Percentiles rank a stretch among this genome's conserved stretches.
Conservation (phyloP, 345 rosid genomes). For the Capsella bursapastoris region DNA sequence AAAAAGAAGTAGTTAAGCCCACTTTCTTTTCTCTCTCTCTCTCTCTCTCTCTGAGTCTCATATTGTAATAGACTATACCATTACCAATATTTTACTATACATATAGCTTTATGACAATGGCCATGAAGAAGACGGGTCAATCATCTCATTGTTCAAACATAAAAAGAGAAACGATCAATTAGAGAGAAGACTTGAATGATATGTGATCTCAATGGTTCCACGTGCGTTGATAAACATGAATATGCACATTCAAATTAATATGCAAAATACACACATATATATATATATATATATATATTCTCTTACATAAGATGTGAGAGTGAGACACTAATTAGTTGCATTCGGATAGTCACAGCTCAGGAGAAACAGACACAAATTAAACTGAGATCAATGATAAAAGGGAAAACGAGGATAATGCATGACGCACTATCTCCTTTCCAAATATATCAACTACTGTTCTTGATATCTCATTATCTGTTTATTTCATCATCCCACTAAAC, state of each 20-base stretch:
- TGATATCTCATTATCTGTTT: conserved; percentile 32
- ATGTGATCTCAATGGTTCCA: conserved; percentile 39
- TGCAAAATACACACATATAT: neutral
- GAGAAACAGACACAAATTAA: conserved; percentile 18
- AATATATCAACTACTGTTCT: conserved; percentile 24
- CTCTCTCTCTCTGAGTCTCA: neutral
- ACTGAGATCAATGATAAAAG: conserved; percentile 6
- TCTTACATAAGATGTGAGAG: neutral
- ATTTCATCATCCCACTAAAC: conserved; percentile 37
- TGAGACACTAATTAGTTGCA: conserved; percentile 8
- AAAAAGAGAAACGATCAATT: conserved; percentile 30
- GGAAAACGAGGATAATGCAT: conserved; percentile 43
- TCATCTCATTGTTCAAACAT: conserved; percentile 13
- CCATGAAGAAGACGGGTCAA: conserved; percentile 38
- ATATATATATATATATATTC: no score
- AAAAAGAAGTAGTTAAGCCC: neutral
- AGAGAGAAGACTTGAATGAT: conserved; percentile 30
- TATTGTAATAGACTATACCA: conserved; percentile 29
- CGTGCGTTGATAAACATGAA: conserved; percentile 25
- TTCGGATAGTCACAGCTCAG: conserved; percentile 29
- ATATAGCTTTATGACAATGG: conserved; percentile 41
- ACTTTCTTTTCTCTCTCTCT: neutral
- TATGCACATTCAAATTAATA: neutral
- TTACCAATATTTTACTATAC: conserved; percentile 20
- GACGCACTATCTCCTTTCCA: conserved; percentile 45